Evolutionary conservation across 257 asterid genomes (phyloP).

Genomic region (Primulina huaijiensis): DNA sequence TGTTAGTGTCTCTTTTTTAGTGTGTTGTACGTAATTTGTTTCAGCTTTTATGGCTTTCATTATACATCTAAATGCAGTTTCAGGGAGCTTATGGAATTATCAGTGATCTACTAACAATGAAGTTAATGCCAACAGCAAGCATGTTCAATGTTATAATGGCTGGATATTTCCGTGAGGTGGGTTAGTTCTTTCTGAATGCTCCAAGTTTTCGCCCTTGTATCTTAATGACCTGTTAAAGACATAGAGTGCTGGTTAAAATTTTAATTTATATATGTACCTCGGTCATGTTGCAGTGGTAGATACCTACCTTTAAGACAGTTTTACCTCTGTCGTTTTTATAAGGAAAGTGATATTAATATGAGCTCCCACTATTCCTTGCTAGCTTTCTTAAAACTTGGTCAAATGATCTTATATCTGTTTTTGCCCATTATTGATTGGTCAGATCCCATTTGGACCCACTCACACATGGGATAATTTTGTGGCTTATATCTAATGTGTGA

Average conservation of each 20-base stretch:
- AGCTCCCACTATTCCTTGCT: conserved; percentile 8
- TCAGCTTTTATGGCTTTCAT: conserved; percentile 13
- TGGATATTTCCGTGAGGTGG: conserved; percentile 86
- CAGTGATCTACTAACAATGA: conserved; percentile 44
- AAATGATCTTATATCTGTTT: not conserved
- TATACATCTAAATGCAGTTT: conserved; percentile 48
- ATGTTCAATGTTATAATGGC: conserved; percentile 71
- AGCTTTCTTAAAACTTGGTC: conserved; percentile 18
- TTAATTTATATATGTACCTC: conserved; percentile 7
- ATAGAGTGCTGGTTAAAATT: not conserved
- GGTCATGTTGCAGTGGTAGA: not conserved
- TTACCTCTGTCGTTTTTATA: conserved; percentile 1
- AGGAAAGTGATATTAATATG: conserved; percentile 10
- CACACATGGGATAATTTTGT: conserved; percentile 19
- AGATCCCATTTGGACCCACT: conserved; percentile 1
- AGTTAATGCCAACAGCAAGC: conserved; percentile 49
- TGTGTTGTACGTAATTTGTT: conserved; percentile 17
- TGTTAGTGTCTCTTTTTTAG: conserved; percentile 40
- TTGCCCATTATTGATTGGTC: conserved; percentile 10
- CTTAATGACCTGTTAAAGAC: not conserved
- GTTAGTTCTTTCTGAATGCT: conserved; percentile 22
- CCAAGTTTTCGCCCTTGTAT: not conserved
- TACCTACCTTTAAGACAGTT: conserved; percentile 18
- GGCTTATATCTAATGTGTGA: conserved; percentile 8
- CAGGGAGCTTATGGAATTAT: conserved; percentile 81